Conservation (phyloP, 306 rosid genomes). For the Potentilla sterilis region DNA sequence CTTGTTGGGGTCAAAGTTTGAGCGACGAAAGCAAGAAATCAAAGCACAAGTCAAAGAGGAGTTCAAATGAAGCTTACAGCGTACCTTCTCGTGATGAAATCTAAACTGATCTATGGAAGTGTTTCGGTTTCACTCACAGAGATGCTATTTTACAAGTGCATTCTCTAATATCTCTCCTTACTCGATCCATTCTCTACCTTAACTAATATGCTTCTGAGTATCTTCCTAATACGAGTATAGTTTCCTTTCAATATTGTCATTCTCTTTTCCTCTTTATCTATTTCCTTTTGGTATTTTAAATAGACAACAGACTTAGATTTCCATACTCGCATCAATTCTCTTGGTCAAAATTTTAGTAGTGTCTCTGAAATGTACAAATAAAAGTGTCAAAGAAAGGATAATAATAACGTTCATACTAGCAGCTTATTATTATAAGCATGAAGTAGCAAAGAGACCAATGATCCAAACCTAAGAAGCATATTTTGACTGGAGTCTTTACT, state of each 20-base stretch:
- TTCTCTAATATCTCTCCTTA: background rate
- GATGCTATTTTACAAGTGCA: background rate
- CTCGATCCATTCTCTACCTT: no score
- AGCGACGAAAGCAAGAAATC: conserved; percentile 78
- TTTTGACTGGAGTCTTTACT: background rate
- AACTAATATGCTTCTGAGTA: background rate
- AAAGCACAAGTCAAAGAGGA: conserved; percentile 77
- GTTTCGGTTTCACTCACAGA: background rate
- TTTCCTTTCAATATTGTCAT: background rate
- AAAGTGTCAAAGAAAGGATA: background rate
- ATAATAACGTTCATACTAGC: background rate
- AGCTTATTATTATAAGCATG: background rate
- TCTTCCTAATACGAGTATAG: background rate
- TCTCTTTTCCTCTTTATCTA: background rate
- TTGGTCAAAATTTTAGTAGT: background rate
- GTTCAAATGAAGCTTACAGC: conserved; percentile 45
- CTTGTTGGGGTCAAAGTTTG: conserved; percentile 84
- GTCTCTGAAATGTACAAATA: background rate
- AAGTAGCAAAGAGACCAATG: background rate
- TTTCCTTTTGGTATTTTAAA: background rate
- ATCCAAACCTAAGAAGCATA: conserved; percentile 1
- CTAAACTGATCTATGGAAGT: background rate
- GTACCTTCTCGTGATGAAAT: conserved; percentile 25
- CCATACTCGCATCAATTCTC: background rate
- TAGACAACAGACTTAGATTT: background rate